Conservation (phyloP, 1,139 yeast genomes). For the Yamadazyma buinensis region DNA sequence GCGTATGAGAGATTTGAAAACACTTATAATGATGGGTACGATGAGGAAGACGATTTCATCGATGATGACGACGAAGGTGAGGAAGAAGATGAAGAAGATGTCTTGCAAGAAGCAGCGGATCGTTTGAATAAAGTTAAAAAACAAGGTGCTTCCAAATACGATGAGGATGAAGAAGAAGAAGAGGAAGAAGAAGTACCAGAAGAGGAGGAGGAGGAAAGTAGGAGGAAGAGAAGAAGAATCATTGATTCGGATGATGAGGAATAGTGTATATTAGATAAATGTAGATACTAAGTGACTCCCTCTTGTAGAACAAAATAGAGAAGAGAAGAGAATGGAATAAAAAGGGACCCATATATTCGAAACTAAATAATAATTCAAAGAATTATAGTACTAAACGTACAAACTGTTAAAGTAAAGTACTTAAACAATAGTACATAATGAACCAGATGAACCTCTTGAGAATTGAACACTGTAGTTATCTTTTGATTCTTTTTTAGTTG, state of each 20-base stretch:
- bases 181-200: slow-evolving; percentile 44
- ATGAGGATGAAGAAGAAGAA: slow-evolving; percentile 27
- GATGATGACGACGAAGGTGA: slow-evolving; percentile 32
- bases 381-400: too few species aligned
- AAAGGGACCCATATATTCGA: too few species aligned
- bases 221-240: slow-evolving; percentile 40
- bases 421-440: slow-evolving; percentile 12
- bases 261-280: slow-evolving; percentile 5
- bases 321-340: too few species aligned
- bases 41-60: slow-evolving; percentile 43
- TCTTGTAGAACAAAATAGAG: too few species aligned
- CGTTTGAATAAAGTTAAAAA: slow-evolving; percentile 59
- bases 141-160: slow-evolving; percentile 51
- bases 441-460: slow-evolving; percentile 6
- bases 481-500: slow-evolving; percentile 10
- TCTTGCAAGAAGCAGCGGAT: slow-evolving; percentile 56
- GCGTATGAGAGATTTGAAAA: slow-evolving; percentile 41
- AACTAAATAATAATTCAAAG: too few species aligned
- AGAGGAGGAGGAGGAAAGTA: slow-evolving; percentile 11
- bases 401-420: too few species aligned
- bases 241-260: slow-evolving; percentile 42
- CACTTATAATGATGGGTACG: slow-evolving; percentile 42
- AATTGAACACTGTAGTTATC: slow-evolving; percentile 8
- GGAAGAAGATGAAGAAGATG: slow-evolving; percentile 52
- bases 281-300: too few species aligned